Conservation (phyloP, 352 stramenopile species). For the Pythium periplocum region DNA sequence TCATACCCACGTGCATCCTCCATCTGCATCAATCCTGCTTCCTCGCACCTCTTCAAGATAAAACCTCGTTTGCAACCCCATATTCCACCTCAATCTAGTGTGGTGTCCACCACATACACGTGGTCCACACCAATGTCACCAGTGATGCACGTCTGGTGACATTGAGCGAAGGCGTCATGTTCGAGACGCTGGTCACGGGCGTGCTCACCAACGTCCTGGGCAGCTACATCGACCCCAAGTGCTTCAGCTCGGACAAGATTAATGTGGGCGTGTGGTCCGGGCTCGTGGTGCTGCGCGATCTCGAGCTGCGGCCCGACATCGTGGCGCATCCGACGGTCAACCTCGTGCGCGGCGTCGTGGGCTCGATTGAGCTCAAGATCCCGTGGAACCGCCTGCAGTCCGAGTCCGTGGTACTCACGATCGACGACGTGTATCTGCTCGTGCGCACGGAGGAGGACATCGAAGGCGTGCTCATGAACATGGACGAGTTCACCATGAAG, state of each 20-base stretch:
- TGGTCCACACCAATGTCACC: conserved; percentile 17
- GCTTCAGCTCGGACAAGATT: conserved; percentile 88
- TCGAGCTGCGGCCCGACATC: conserved; percentile 78
- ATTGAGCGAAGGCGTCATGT: conserved; percentile 34
- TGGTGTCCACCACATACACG: background rate
- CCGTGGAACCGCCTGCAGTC: conserved; percentile 86
- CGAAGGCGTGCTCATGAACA: conserved; percentile 61
- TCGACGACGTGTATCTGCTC: conserved; percentile 84
- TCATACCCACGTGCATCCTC: too few species aligned
- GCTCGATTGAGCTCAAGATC: conserved; percentile 88
- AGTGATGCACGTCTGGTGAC: background rate
- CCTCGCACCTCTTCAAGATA: background rate
- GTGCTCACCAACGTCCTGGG: conserved; percentile 81
- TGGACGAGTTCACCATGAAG: conserved; percentile 81
- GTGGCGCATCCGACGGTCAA: conserved; percentile 55
- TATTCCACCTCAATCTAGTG: conserved; percentile 11
- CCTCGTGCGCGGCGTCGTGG: conserved; percentile 73
- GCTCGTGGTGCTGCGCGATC: conserved; percentile 76
- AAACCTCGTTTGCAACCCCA: conserved; percentile 19
- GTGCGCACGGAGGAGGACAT: conserved; percentile 78
- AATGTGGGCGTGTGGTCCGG: conserved; percentile 85
- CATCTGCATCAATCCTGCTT: too few species aligned
- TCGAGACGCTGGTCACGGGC: conserved; percentile 84
- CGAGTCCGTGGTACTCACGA: conserved; percentile 81
- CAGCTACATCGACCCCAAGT: conserved; percentile 83